These are phyloP conservation scores for sweet orange (Citrus sinensis) DNA, from an alignment of 345 rosid genomes.

Conservation along the genomic window DNA sequence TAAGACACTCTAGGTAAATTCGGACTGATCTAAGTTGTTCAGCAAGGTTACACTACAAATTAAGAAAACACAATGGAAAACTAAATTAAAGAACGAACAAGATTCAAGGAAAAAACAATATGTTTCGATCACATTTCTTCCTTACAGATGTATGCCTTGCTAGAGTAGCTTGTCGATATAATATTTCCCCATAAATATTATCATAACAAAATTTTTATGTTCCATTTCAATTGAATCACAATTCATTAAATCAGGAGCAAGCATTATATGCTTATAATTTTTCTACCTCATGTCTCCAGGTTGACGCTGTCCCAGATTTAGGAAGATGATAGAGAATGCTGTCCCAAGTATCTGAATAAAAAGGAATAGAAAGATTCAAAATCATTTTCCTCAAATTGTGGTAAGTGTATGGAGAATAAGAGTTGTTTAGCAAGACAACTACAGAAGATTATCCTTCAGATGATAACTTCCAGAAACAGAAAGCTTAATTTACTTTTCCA, in stretches of 20 bases:
- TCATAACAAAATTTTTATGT: not conserved
- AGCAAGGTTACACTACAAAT: not conserved
- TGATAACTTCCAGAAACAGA: not conserved
- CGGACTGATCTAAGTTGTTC: not conserved
- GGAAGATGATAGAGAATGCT: constrained; percentile 68
- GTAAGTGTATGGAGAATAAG: not conserved
- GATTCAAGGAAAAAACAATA: not conserved
- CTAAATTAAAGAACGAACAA: not conserved
- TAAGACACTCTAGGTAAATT: not conserved
- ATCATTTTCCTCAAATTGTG: not conserved
- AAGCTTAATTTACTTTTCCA: not conserved
- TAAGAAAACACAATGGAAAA: not conserved
- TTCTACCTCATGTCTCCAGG: constrained; percentile 83
- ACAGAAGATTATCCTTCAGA: not conserved
- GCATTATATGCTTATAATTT: not conserved
- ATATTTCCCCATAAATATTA: not conserved
- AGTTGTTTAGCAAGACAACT: not conserved
- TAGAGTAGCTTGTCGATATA: not conserved
- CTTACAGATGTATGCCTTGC: not conserved
- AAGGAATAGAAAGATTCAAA: constrained; percentile 3
- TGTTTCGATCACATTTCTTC: not conserved
- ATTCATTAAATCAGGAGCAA: not conserved
- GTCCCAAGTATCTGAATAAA: constrained; percentile 67
- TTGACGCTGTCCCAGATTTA: constrained; percentile 78
- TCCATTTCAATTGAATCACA: not conserved